Percentiles rank a stretch among this genome's conserved stretches.
phyloP scores from a whole-genome alignment of 371 early-diverging fungal species.

The Lichtheimia ramosa region DNA sequence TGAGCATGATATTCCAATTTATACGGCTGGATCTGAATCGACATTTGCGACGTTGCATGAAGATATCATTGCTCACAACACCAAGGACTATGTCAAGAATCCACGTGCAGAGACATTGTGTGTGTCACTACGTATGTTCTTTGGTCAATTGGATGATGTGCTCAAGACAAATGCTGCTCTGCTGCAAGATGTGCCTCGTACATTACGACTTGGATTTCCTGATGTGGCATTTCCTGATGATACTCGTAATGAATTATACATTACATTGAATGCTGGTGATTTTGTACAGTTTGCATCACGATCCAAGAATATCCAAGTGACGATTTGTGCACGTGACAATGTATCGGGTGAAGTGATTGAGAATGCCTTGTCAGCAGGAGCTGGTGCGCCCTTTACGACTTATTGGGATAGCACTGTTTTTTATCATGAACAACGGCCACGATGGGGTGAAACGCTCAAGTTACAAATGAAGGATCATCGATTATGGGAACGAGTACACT shows the following conservation, averaged over 20 bases:
- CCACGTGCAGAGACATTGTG: slow-evolving; percentile 57
- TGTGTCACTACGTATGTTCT: slow-evolving; percentile 52
- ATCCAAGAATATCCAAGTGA: slow-evolving; percentile 63
- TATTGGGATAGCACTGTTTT: slow-evolving; percentile 66
- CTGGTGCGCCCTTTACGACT: slow-evolving; percentile 44
- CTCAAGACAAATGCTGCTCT: slow-evolving; percentile 48
- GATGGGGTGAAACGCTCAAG: slow-evolving; percentile 70
- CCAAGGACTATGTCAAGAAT: slow-evolving; percentile 48
- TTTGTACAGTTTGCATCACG: slow-evolving; percentile 52
- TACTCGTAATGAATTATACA: slow-evolving; percentile 62
- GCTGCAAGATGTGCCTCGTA: slow-evolving; percentile 47
- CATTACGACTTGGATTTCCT: slow-evolving; percentile 64
- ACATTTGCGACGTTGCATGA: slow-evolving; percentile 58
- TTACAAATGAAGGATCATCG: slow-evolving; percentile 50
- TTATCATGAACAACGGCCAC: slow-evolving; percentile 65
- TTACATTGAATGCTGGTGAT: slow-evolving; percentile 65
- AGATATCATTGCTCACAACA: slow-evolving; percentile 55
- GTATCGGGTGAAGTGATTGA: slow-evolving; percentile 57
- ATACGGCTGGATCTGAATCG: slow-evolving; percentile 54
- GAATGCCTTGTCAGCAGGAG: slow-evolving; percentile 55
- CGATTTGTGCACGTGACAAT: slow-evolving; percentile 58
- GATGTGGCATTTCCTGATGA: slow-evolving; percentile 70
- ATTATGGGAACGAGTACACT: slow-evolving; percentile 58
- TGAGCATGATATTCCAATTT: slow-evolving; percentile 61
- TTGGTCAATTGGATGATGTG: slow-evolving; percentile 46